Evolutionary conservation across 805 yeast genomes (phyloP), one percentile per base, ranked within the genome.

Genomic region (Saturnispora mendoncae): DNA sequence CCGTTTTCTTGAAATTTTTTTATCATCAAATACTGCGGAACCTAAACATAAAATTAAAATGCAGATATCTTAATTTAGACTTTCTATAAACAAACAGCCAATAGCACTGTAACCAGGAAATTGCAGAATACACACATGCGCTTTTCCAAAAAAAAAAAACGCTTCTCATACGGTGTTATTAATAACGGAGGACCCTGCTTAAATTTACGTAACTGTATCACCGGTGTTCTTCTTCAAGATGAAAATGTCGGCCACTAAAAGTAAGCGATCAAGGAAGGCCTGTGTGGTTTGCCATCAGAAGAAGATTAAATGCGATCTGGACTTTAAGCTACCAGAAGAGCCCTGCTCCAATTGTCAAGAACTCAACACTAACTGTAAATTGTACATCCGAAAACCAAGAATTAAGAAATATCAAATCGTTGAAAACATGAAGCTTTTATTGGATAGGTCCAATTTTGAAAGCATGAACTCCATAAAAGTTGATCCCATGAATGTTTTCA

Each of bases 241-340:
- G 15, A 17, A 29, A 20, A n/a, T 6, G 33, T 12, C 4, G 20
- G 6, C 31, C 15, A 33, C 24, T 18, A 71, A 69, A 45, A 54
- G 75, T 43, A 73, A 81, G 36, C 62, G 86, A 39, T 80, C 84
- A 1, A 64, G 81, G 9, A 61, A 84, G 33, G 90, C 88, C 2
- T 82, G 92, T 54, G 71, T 73, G 29, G 80, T 81, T n/a, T 84
- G 92, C 54, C 77, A 85, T 42, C 71, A 80, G 5, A 65, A 92
- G 26, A 83, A 83, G 52, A 92, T 83, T n/a, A 71, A 88, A 25
- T 83, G 94, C 62, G 85, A 80, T 53, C 58, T 29, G 70, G 65
- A 42, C 65, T 66, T 54, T 82, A 83, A 1, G 45, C 36, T 2
- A 47, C 46, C 44, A 8, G 52, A 50, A 6, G 33, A 46, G 4